phyloP scores from a whole-genome alignment of 257 asterid genomes.

The Nemophila menziesii region DNA sequence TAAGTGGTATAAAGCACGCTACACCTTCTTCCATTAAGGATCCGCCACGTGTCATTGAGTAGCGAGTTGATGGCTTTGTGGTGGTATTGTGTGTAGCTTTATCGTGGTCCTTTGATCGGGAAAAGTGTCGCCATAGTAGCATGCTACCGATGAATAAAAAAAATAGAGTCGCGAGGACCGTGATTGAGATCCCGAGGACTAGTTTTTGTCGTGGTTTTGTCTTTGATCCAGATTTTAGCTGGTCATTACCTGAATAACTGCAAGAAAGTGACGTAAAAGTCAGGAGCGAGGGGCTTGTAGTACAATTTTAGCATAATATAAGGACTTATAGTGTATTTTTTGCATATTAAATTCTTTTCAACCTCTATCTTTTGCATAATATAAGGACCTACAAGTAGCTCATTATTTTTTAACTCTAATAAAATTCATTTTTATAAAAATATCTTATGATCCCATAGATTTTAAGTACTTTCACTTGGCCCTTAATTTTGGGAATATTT shows the following conservation, averaged over 20 bases:
- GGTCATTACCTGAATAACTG: constrained; percentile 76
- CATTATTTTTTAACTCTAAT: too few species aligned
- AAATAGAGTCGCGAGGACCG: constrained; percentile 43
- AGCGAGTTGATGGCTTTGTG: constrained; percentile 36
- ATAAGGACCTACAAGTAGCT: too few species aligned
- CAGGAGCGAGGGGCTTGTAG: too few species aligned
- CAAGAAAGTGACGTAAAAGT: constrained; percentile 2
- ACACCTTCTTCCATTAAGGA: constrained; percentile 78
- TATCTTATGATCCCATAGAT: too few species aligned
- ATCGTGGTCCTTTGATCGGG: constrained; percentile 29
- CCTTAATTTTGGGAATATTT: too few species aligned
- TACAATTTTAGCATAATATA: too few species aligned
- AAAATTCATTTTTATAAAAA: too few species aligned
- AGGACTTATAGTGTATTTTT: too few species aligned
- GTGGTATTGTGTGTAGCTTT: constrained; percentile 35
- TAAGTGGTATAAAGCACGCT: constrained; percentile 66
- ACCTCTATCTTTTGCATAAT: too few species aligned
- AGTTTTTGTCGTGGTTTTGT: constrained; percentile 29
- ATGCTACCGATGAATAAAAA: constrained; percentile 44
- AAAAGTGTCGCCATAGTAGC: constrained; percentile 26
- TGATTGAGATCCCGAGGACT: constrained; percentile 44
- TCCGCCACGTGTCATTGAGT: constrained; percentile 58
- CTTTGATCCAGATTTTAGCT: constrained; percentile 29
- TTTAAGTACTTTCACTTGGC: too few species aligned
- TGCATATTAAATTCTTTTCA: too few species aligned